These are phyloP conservation scores for Trametes pubescens DNA, from an alignment of 1,284 basidiomycete genomes.

Conservation along the genomic window DNA sequence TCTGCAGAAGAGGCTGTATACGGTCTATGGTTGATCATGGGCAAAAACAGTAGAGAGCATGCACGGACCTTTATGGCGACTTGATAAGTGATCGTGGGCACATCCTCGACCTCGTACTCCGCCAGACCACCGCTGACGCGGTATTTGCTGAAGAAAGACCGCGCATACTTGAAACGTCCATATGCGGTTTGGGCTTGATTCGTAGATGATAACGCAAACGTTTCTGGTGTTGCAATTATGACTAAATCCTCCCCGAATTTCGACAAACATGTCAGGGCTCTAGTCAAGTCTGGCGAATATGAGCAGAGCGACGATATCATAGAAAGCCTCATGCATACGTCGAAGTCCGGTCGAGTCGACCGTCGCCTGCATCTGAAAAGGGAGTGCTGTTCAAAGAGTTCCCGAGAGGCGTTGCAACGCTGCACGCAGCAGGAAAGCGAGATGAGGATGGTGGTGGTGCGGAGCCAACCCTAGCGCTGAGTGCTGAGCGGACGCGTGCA, in stretches of 20 bases:
- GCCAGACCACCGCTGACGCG: conserved; percentile 45
- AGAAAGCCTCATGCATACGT: conserved; percentile 46
- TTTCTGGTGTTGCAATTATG: conserved; percentile 67
- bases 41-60: not conserved
- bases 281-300: conserved; percentile 65
- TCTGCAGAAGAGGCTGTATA: conserved; percentile 69
- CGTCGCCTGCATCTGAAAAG: conserved; percentile 54
- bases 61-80: conserved; percentile 67
- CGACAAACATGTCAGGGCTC: conserved; percentile 75
- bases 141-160: conserved; percentile 75
- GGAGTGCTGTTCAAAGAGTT: not conserved
- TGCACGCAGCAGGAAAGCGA: too few species aligned
- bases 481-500: too few species aligned
- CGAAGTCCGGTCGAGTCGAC: conserved; percentile 55
- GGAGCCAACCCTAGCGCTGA: too few species aligned
- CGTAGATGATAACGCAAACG: conserved; percentile 71
- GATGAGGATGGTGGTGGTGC: too few species aligned
- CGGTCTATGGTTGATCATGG: not conserved
- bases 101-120: conserved; percentile 32
- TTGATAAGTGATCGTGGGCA: conserved; percentile 55
- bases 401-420: too few species aligned
- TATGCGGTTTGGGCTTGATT: conserved; percentile 84
- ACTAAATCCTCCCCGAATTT: conserved; percentile 82
- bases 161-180: conserved; percentile 76
- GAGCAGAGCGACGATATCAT: not conserved